Percentiles rank a stretch among this genome's conserved stretches.
phyloP scores from a whole-genome alignment of 176 grass and related monocot genomes.

The Ampelocalamus luodianensis region DNA sequence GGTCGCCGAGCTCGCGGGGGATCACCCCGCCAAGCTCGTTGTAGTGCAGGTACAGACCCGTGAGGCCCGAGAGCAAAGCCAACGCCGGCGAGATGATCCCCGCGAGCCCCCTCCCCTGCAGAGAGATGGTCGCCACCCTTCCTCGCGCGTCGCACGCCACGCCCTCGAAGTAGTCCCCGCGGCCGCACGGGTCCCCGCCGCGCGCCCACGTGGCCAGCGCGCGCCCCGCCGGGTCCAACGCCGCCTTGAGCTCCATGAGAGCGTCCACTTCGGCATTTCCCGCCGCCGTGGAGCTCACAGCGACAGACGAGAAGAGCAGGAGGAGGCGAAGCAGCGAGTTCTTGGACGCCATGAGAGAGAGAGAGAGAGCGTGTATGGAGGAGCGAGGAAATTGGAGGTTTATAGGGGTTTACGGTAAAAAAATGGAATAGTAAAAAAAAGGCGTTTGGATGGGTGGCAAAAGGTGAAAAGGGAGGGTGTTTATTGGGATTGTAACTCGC shows the following conservation, averaged over 20 bases:
- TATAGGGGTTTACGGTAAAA: slow-evolving; percentile 54
- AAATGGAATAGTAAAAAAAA: background rate
- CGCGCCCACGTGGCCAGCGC: slow-evolving; percentile 61
- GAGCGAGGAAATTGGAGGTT: slow-evolving; percentile 39
- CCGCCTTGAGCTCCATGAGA: slow-evolving; percentile 76
- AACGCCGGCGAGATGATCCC: slow-evolving; percentile 68
- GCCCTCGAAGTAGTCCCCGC: slow-evolving; percentile 79
- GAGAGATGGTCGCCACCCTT: slow-evolving; percentile 63
- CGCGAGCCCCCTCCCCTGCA: slow-evolving; percentile 65
- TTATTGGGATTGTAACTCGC: slow-evolving; percentile 43
- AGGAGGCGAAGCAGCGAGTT: slow-evolving; percentile 27
- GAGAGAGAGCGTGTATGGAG: no score
- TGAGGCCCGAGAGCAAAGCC: slow-evolving; percentile 59
- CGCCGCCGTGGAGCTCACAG: background rate
- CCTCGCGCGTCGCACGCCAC: slow-evolving; percentile 65
- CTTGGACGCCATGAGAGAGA: slow-evolving; percentile 35
- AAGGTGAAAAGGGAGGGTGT: slow-evolving; percentile 37
- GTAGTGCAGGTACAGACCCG: slow-evolving; percentile 76
- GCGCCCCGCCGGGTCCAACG: slow-evolving; percentile 58
- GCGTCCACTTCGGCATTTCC: slow-evolving; percentile 51
- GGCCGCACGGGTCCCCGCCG: slow-evolving; percentile 70
- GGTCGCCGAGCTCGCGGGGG: slow-evolving; percentile 56
- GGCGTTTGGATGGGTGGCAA: slow-evolving; percentile 21
- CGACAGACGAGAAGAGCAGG: slow-evolving; percentile 19
- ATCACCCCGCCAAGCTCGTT: slow-evolving; percentile 61